These are phyloP conservation scores for Aspergillus aculeatinus DNA, from an alignment of 2,329 filamentous ascomycete species.

Conservation along the genomic window DNA sequence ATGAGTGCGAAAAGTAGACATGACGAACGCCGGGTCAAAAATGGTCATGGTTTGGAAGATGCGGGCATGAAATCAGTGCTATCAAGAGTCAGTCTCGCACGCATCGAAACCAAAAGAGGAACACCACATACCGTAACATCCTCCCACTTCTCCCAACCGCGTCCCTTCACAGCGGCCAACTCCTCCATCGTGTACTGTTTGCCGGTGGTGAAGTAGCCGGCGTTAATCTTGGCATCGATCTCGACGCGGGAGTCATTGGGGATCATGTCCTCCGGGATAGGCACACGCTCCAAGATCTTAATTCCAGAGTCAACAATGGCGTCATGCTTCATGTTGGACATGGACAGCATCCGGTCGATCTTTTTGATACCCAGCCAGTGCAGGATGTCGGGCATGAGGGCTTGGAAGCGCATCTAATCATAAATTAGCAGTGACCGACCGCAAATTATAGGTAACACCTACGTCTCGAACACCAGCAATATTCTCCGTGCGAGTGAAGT, in stretches of 20 bases:
- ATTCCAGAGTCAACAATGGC: constrained; percentile 53
- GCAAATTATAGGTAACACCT: constrained; percentile 7
- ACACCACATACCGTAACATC: constrained; percentile 44
- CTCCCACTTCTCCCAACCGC: constrained; percentile 76
- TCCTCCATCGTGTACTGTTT: constrained; percentile 87
- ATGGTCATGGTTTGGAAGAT: background rate
- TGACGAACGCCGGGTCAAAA: background rate
- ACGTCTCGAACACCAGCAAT: constrained; percentile 86
- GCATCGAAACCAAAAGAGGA: background rate
- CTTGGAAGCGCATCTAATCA: constrained; percentile 90
- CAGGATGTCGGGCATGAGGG: constrained; percentile 94
- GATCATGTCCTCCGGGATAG: constrained; percentile 90
- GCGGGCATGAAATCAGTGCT: background rate
- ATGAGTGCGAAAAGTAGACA: background rate
- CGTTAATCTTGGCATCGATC: constrained; percentile 97
- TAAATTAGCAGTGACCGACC: constrained; percentile 10
- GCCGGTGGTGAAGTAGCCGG: constrained; percentile 82
- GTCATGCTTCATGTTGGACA: constrained; percentile 74
- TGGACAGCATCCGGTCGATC: constrained; percentile 97
- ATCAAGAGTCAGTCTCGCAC: background rate
- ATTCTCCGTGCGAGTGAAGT: constrained; percentile 97
- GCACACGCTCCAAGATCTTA: constrained; percentile 83
- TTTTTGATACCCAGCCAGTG: constrained; percentile 99
- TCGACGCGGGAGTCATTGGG: constrained; percentile 95
- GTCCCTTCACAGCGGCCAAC: constrained; percentile 78